Evolutionary conservation across 116 monocot species (phyloP).

Genomic region (Trichopus zeylanicus): DNA sequence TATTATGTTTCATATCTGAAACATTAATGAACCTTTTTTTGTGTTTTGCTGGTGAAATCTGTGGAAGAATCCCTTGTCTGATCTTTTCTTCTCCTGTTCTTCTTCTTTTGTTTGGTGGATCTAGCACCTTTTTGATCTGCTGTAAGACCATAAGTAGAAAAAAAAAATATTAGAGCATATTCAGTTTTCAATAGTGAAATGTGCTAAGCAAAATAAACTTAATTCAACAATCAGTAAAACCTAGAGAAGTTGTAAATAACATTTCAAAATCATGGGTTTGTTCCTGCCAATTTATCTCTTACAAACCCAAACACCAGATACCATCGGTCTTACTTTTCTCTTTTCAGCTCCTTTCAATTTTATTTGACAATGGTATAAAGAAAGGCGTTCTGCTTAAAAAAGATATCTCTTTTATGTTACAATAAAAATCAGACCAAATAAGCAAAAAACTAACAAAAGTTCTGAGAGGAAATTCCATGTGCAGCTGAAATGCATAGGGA

Average conservation of each 20-base stretch:
- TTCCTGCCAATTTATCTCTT: too few relatives aligned
- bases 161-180: background rate
- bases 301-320: too few relatives aligned
- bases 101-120: slow-evolving; percentile 39
- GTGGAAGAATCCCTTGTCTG: slow-evolving; percentile 23
- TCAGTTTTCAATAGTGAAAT: background rate
- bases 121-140: slow-evolving; percentile 30
- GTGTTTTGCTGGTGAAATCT: background rate
- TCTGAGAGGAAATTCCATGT: too few relatives aligned
- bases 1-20: background rate
- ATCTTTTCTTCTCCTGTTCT: slow-evolving; percentile 35
- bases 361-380: too few relatives aligned
- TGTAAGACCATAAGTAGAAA: background rate
- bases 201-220: background rate
- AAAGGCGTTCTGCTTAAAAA: too few relatives aligned
- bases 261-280: too few relatives aligned
- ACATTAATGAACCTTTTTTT: slow-evolving; percentile 1
- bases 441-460: too few relatives aligned
- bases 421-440: too few relatives aligned
- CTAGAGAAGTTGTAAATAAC: too few relatives aligned
- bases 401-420: too few relatives aligned
- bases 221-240: background rate
- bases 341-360: too few relatives aligned
- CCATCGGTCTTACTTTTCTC: too few relatives aligned
- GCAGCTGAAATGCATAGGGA: background rate